phyloP scores from a whole-genome alignment of 2,329 filamentous ascomycete species.

The Arthrobotrys iridis region DNA sequence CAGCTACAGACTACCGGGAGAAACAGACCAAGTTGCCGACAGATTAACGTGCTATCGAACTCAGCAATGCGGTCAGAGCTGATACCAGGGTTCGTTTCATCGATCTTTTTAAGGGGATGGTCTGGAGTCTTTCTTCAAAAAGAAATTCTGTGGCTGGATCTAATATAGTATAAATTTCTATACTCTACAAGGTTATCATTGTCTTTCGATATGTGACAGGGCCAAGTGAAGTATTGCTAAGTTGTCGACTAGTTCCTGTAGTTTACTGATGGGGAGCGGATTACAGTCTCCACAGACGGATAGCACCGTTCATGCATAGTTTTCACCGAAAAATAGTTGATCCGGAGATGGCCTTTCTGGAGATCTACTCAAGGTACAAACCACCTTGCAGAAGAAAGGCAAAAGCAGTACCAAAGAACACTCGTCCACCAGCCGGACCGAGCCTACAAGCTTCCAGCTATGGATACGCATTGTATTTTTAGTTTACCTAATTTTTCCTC shows the following conservation, averaged over 20 bases:
- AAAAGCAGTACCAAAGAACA: too few species aligned
- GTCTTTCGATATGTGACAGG: constrained; percentile 22
- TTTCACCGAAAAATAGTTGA: constrained; percentile 43
- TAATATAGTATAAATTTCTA: constrained; percentile 29
- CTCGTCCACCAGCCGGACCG: neutral
- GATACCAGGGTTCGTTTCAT: constrained; percentile 53
- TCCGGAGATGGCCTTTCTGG: constrained; percentile 18
- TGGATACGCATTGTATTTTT: constrained; percentile 22
- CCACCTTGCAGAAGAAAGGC: constrained; percentile 6
- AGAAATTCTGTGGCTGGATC: constrained; percentile 42
- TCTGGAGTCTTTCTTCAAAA: constrained; percentile 38
- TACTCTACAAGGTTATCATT: constrained; percentile 32
- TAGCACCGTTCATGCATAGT: constrained; percentile 44
- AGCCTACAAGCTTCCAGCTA: neutral
- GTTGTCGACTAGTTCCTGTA: constrained; percentile 7
- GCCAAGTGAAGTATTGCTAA: constrained; percentile 6
- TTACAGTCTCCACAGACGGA: constrained; percentile 30
- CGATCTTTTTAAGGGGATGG: constrained; percentile 46
- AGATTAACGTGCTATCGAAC: constrained; percentile 39
- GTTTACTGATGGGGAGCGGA: constrained; percentile 31
- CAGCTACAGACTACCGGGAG: constrained; percentile 52
- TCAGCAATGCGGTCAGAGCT: constrained; percentile 48
- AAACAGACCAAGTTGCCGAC: constrained; percentile 51
- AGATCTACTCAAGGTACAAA: constrained; percentile 45
- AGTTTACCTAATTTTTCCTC: constrained; percentile 31